A percentile compares a stretch with the other conserved stretches of the same genome.
Evolutionary conservation across 2,329 filamentous ascomycete genomes (phyloP).

Genomic region (Fusarium virguliforme): DNA sequence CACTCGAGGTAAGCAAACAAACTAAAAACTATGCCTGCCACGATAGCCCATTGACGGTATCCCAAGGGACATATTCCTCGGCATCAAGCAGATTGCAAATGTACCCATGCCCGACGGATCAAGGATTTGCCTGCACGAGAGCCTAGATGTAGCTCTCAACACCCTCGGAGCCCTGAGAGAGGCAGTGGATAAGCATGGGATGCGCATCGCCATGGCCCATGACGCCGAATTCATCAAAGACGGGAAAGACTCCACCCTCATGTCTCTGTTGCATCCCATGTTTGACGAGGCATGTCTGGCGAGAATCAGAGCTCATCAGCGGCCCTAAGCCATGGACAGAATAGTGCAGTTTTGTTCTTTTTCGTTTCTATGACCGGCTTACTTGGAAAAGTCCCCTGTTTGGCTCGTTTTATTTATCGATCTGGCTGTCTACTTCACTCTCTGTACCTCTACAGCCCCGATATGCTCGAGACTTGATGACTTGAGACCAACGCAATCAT

Average conservation of each 20-base stretch:
- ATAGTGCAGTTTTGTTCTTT: no score
- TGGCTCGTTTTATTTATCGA: no score
- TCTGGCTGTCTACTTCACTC: no score
- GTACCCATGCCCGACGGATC: constrained; percentile 17
- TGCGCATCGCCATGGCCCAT: constrained; percentile 32
- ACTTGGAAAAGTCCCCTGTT: no score
- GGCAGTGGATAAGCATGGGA: constrained; percentile 18
- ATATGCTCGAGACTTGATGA: no score
- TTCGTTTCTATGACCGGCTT: no score
- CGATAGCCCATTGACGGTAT: neutral
- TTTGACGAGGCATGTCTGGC: constrained; percentile 16
- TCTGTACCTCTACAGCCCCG: no score
- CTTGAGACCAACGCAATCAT: no score
- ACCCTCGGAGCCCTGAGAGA: constrained; percentile 16
- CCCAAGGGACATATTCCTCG: constrained; percentile 18
- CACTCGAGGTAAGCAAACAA: constrained; percentile 20
- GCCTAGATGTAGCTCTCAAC: constrained; percentile 2
- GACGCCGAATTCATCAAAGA: constrained; percentile 32
- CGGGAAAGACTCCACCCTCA: neutral
- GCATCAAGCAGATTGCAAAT: constrained; percentile 10
- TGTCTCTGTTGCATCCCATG: constrained; percentile 27
- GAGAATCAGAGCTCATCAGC: constrained; percentile 16
- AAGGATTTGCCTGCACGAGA: constrained; percentile 23
- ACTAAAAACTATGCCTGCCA: no score
- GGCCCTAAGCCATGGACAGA: neutral